Base-by-base conservation (phyloP, 2,329 filamentous ascomycete species). In the Iodosphaeria phyllophila region DNA sequence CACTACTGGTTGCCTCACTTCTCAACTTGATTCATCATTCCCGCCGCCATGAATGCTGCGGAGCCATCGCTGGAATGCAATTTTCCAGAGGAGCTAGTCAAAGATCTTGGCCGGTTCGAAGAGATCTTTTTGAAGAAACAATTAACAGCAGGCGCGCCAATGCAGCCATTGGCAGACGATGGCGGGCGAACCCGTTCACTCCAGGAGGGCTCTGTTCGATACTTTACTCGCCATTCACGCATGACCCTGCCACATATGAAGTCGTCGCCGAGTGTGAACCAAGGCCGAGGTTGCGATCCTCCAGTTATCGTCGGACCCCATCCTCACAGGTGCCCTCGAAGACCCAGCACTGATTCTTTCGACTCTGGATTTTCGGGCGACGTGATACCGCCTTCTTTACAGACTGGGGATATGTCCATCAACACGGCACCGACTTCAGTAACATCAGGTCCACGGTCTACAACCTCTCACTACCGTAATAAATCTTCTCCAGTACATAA, bases 51-150 rank as follows among this genome's bases (percentile, higher is more conserved):
- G 31, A 33, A 31, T 17, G 23, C 24, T 24, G 28, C 34, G 27
- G 37, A 43, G 28, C 36, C 34, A 31, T 27, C 39, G 32, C 45
- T 41, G 36, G 46, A 45, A 24, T 54, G 53, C 38, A 68, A 58
- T 41, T 46, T 70, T 11, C 59, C 64, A 3, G 65, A 70, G 41
- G 35, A 66, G 19, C 46, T 70, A n/a, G 64, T 54, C 5, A 52
- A 50, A 30, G 62, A 70, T 32, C 45, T 69, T 22, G 57, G 64
- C 36, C 37, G 50, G 13, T 64, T 58, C 11, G 47, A 47, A 25
- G 43, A 48, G 7, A 38, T 63, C 14, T 68, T 67, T 28, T 44
- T 44, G 14, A 51, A 59, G 9, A 60, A 48, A 37, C 57, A 55
- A 29, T 57, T 67, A 52, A 63, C 62, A 5, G 54, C 61, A 13